A percentile compares a stretch with the other conserved stretches of the same genome.
Conservation (phyloP, 2,329 filamentous ascomycete species). For the Penicillium sp. region DNA sequence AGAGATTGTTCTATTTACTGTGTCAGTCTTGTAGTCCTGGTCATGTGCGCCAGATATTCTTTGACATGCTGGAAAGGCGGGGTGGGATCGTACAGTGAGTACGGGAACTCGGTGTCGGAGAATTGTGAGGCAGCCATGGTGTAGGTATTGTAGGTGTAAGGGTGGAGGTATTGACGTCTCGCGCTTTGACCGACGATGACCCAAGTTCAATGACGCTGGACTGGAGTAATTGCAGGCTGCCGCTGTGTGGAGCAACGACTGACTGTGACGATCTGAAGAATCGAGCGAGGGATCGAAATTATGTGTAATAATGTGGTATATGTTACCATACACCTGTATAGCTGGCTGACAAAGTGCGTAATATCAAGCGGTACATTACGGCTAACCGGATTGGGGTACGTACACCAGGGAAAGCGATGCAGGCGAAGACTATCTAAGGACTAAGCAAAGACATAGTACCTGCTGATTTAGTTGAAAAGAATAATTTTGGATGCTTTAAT, state of each 20-base stretch:
- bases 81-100: slow-evolving; percentile 43
- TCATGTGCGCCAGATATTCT: background rate
- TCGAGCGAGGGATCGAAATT: background rate
- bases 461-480: background rate
- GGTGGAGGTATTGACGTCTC: background rate
- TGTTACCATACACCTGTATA: no score
- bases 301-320: background rate
- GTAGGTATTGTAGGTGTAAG: background rate
- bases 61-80: slow-evolving; percentile 9
- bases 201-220: background rate
- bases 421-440: background rate
- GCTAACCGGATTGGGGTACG: background rate
- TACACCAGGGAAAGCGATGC: no score
- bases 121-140: slow-evolving; percentile 33
- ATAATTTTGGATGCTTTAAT: background rate
- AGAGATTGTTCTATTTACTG: slow-evolving; percentile 66
- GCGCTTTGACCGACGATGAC: no score
- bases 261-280: background rate
- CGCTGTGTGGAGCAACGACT: background rate
- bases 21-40: slow-evolving; percentile 17
- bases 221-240: background rate
- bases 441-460: background rate
- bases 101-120: slow-evolving; percentile 43
- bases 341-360: background rate
- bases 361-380: background rate